These are phyloP conservation scores for Chlorella sp. DNA, from an alignment of 139 green algal species.

Conservation along the genomic window DNA sequence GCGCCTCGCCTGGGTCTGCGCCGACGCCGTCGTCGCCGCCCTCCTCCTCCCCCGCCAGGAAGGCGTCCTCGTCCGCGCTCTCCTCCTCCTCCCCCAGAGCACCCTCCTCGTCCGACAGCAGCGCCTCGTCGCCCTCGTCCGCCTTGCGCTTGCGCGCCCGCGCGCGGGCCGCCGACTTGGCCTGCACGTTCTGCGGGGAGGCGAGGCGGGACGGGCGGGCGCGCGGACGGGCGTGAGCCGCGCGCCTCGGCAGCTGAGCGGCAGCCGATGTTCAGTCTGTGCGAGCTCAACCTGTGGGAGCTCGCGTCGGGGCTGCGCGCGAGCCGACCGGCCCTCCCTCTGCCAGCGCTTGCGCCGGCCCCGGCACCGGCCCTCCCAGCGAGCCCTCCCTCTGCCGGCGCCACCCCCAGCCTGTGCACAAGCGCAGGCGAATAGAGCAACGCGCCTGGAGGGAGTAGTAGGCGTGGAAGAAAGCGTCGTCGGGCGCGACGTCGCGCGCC, in stretches of 20 bases:
- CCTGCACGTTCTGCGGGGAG: too few relatives aligned
- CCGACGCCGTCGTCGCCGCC: constrained; percentile 43
- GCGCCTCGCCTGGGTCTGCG: constrained; percentile 19
- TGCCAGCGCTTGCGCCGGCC: background rate
- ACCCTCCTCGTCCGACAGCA: constrained; percentile 20
- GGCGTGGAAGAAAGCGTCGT: constrained; percentile 89
- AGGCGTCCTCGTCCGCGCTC: constrained; percentile 21
- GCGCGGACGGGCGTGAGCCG: too few relatives aligned
- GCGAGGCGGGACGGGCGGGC: too few relatives aligned
- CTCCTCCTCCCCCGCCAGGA: constrained; percentile 52
- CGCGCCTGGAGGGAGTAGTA: constrained; percentile 42
- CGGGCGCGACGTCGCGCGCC: constrained; percentile 65
- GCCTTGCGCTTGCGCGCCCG: constrained; percentile 17
- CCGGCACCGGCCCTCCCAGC: too few relatives aligned
- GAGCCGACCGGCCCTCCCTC: background rate
- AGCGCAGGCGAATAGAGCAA: background rate
- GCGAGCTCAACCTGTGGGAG: too few relatives aligned
- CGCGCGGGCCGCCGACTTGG: too few relatives aligned
- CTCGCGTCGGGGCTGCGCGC: background rate
- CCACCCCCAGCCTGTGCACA: too few relatives aligned
- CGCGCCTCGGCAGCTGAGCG: too few relatives aligned
- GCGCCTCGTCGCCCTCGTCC: constrained; percentile 1
- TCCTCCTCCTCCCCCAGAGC: background rate
- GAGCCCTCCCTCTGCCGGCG: too few relatives aligned
- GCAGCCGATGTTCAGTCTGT: too few relatives aligned